Evolutionary conservation across 208 protist species (phyloP).

Genomic region (Pavlovales sp.): DNA sequence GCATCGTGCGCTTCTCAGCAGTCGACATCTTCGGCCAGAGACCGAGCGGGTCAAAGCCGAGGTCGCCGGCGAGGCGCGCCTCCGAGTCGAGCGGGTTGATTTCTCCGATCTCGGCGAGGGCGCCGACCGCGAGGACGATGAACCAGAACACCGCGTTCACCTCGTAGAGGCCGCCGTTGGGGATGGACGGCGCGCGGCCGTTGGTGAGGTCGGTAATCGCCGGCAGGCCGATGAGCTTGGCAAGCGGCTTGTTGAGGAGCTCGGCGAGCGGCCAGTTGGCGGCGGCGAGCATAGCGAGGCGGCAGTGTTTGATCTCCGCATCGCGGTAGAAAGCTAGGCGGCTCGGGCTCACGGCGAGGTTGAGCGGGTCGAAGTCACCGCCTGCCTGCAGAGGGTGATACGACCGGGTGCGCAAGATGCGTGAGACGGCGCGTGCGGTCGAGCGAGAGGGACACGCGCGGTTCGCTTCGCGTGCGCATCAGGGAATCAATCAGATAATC

Average conservation of each 20-base stretch:
- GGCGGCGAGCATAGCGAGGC: conserved; percentile 29
- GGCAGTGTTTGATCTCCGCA: conserved; percentile 19
- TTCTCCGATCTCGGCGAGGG: background rate
- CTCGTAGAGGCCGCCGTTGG: background rate
- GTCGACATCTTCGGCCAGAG: background rate
- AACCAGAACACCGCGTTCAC: background rate
- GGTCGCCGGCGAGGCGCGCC: conserved; percentile 18
- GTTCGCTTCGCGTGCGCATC: no score
- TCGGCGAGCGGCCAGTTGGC: conserved; percentile 30
- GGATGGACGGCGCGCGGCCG: conserved; percentile 10
- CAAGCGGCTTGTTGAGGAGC: conserved; percentile 14
- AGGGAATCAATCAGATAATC: no score
- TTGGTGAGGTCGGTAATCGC: background rate
- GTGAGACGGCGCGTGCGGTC: no score
- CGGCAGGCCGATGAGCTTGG: background rate
- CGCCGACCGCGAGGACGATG: background rate
- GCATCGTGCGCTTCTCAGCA: background rate
- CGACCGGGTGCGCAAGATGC: no score
- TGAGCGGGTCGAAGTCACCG: background rate
- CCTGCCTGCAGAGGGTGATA: no score
- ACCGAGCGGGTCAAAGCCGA: conserved; percentile 19
- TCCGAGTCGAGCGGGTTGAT: conserved; percentile 10
- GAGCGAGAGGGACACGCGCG: no score
- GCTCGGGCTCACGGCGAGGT: background rate
- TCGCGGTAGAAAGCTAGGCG: background rate